phyloP scores from a whole-genome alignment of 305 asterid genomes.

The Rubia tinctorum region DNA sequence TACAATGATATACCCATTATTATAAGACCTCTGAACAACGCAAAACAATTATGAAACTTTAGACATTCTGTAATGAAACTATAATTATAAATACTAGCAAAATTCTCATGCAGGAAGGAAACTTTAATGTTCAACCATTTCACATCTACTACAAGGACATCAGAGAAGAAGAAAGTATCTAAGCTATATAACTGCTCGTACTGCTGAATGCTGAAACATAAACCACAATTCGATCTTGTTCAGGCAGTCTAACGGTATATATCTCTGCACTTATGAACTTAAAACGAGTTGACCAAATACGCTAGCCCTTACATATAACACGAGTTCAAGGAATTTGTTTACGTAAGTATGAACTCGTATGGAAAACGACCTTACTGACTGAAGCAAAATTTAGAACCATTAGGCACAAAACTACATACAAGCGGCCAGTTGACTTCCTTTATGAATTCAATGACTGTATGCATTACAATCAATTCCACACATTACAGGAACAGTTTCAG shows the following conservation, averaged over 20 bases:
- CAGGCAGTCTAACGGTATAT: background rate
- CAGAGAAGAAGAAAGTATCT: background rate
- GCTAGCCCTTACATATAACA: background rate
- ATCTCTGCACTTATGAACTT: background rate
- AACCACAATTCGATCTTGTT: background rate
- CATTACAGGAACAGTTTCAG: background rate
- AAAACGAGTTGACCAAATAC: background rate
- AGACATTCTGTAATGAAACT: background rate
- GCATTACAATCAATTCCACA: background rate
- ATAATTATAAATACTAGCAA: background rate
- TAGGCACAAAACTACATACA: background rate
- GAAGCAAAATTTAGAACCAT: background rate
- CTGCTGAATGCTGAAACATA: background rate
- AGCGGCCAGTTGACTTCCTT: background rate
- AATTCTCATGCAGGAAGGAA: background rate
- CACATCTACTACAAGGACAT: background rate
- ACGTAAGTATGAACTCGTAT: background rate
- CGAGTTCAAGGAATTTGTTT: background rate
- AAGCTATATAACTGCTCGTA: background rate
- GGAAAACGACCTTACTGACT: background rate
- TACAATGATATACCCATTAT: background rate
- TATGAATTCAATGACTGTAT: background rate
- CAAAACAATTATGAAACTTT: background rate
- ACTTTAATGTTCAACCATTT: no score
- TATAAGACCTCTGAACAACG: background rate